phyloP scores from a whole-genome alignment of 495 filamentous ascomycete species.

The Aspergillus conjunctus region DNA sequence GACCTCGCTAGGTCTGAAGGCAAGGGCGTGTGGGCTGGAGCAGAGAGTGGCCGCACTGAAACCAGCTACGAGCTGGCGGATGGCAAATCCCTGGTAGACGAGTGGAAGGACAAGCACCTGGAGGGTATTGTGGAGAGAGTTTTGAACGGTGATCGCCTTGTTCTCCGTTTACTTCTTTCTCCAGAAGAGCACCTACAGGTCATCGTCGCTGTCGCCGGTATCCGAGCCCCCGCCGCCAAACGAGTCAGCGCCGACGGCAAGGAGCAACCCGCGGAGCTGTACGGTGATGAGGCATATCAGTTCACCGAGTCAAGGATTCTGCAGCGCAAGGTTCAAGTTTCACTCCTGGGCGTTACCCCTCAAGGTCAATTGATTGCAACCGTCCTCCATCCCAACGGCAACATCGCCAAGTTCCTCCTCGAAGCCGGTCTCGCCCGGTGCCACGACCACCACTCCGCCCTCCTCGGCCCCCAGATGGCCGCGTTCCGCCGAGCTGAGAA shows the following conservation, averaged over 20 bases:
- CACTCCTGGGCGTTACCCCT: slow-evolving; percentile 81
- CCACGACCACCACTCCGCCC: slow-evolving; percentile 88
- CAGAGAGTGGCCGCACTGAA: slow-evolving; percentile 64
- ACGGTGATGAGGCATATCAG: slow-evolving; percentile 78
- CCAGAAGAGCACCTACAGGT: slow-evolving; percentile 81
- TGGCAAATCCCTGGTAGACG: slow-evolving; percentile 68
- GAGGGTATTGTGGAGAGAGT: slow-evolving; percentile 87
- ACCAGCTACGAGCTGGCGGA: slow-evolving; percentile 77
- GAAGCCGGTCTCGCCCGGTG: slow-evolving; percentile 88
- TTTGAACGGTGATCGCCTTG: slow-evolving; percentile 83
- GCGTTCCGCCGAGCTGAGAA: slow-evolving; percentile 84
- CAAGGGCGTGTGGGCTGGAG: slow-evolving; percentile 73
- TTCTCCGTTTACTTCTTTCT: slow-evolving; percentile 75
- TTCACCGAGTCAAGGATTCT: slow-evolving; percentile 84
- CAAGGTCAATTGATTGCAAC: slow-evolving; percentile 80
- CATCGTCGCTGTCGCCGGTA: slow-evolving; percentile 84
- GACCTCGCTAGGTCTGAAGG: slow-evolving; percentile 72
- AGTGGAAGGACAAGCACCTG: slow-evolving; percentile 75
- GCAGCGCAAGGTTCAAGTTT: slow-evolving; percentile 80
- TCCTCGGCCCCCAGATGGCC: slow-evolving; percentile 86
- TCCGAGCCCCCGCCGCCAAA: slow-evolving; percentile 82
- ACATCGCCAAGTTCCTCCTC: slow-evolving; percentile 85
- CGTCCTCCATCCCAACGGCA: slow-evolving; percentile 84
- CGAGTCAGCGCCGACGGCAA: slow-evolving; percentile 76
- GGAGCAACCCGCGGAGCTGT: slow-evolving; percentile 81